Evolutionary conservation across 805 yeast genomes (phyloP).

Genomic region (Candida parachauliodes): DNA sequence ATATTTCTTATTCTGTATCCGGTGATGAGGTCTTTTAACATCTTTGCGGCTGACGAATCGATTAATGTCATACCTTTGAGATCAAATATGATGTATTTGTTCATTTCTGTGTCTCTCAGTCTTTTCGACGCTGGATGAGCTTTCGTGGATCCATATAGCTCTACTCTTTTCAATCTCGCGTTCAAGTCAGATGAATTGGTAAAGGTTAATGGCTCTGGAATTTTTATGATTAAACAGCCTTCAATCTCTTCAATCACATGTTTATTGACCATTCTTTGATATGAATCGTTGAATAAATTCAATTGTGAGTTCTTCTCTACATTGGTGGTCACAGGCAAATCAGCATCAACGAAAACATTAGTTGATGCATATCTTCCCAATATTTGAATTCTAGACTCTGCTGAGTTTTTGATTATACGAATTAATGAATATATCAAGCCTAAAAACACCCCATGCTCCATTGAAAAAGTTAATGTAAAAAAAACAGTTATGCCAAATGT

Average conservation of each 20-base stretch:
- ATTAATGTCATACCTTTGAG: conserved; percentile 39
- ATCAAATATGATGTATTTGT: conserved; percentile 39
- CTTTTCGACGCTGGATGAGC: conserved; percentile 42
- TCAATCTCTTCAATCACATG: conserved; percentile 40
- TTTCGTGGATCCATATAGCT: conserved; percentile 39
- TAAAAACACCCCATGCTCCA: conserved; percentile 86
- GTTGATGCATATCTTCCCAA: conserved; percentile 42
- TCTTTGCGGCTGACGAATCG: conserved; percentile 42
- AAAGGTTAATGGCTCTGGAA: conserved; percentile 44
- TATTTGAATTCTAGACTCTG: conserved; percentile 42
- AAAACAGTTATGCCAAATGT: conserved; percentile 39
- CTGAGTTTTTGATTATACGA: conserved; percentile 51
- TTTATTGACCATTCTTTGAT: conserved; percentile 32
- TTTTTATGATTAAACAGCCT: conserved; percentile 40
- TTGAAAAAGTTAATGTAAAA: conserved; percentile 50
- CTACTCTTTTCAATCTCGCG: conserved; percentile 36
- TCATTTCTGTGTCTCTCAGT: conserved; percentile 34
- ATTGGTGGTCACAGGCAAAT: conserved; percentile 16
- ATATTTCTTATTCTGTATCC: conserved; percentile 30
- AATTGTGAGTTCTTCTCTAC: conserved; percentile 16
- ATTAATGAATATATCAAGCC: conserved; percentile 80
- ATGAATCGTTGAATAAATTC: conserved; percentile 32
- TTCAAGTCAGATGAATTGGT: conserved; percentile 39
- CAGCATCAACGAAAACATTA: conserved; percentile 40
- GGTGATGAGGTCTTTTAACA: conserved; percentile 25